Evolutionary conservation across 208 protist genomes (phyloP).

Genomic region (Novymonas esmeraldas): DNA sequence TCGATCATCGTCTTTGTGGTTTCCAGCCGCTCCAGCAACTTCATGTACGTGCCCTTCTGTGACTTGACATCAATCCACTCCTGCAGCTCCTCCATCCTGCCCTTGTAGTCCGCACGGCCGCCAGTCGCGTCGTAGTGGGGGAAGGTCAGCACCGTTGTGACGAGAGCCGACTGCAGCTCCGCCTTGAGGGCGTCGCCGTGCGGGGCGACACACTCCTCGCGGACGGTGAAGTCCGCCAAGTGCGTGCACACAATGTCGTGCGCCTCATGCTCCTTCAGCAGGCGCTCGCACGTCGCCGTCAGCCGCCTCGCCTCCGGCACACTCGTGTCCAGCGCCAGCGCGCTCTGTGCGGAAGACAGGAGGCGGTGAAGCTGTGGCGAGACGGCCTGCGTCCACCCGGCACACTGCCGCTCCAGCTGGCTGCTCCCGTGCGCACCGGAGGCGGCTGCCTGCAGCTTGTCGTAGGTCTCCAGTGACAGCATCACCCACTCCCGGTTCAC

Average conservation of each 20-base stretch:
- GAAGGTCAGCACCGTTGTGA: constrained; percentile 65
- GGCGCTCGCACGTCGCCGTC: constrained; percentile 32
- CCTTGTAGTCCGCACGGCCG: constrained; percentile 57
- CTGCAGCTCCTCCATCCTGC: constrained; percentile 71
- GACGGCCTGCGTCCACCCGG: constrained; percentile 36
- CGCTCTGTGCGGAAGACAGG: constrained; percentile 27
- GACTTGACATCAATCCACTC: constrained; percentile 87
- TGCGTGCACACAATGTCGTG: constrained; percentile 67
- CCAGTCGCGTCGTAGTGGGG: constrained; percentile 45
- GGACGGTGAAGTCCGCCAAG: constrained; percentile 71
- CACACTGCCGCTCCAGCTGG: constrained; percentile 49
- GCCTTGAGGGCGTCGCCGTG: constrained; percentile 60
- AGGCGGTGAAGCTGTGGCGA: constrained; percentile 24
- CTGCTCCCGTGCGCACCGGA: constrained; percentile 42
- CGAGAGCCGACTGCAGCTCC: constrained; percentile 59
- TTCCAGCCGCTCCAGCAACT: constrained; percentile 66
- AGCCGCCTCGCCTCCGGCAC: constrained; percentile 20
- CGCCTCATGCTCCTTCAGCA: constrained; percentile 53
- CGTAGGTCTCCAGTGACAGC: constrained; percentile 64
- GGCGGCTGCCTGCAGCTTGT: constrained; percentile 50
- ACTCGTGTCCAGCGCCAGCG: constrained; percentile 14
- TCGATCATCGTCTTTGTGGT: constrained; percentile 55
- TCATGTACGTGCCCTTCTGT: constrained; percentile 68
- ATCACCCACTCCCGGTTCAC: constrained; percentile 75
- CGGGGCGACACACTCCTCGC: constrained; percentile 66